Percentiles rank a stretch among this genome's conserved stretches.
Evolutionary conservation across 208 protist genomes (phyloP).

Genomic region (Acanthamoeba healyi): DNA sequence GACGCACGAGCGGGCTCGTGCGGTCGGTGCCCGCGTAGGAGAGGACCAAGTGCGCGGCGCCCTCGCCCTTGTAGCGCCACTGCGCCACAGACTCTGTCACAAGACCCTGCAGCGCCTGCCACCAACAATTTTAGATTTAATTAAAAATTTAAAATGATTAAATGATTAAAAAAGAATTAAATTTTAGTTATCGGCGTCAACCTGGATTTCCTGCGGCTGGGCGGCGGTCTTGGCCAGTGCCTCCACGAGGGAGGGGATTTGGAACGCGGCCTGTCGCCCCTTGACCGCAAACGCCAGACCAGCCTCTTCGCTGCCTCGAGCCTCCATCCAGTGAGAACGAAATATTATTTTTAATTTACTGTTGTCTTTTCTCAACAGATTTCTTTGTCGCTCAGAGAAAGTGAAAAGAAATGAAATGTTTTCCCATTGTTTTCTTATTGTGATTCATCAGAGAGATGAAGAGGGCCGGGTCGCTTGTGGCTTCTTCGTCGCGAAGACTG

Average conservation of each 20-base stretch:
- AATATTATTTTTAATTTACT: neutral
- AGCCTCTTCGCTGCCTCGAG: neutral
- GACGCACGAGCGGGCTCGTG: neutral
- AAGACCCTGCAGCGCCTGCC: neutral
- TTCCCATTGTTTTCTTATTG: too few relatives aligned
- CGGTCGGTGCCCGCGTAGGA: neutral
- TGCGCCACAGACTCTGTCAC: neutral
- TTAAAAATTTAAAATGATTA: neutral
- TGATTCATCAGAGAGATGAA: too few relatives aligned
- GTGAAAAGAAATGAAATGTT: too few relatives aligned
- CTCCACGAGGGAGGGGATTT: conserved; percentile 33
- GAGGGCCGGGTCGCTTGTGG: too few relatives aligned
- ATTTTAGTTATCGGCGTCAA: neutral
- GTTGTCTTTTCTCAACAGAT: conserved; percentile 31
- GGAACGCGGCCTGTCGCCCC: neutral
- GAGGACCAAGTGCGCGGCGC: conserved; percentile 63
- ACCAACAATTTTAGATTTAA: neutral
- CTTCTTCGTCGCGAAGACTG: too few relatives aligned
- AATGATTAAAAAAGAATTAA: neutral
- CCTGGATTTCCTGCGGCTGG: conserved; percentile 35
- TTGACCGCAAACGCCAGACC: neutral
- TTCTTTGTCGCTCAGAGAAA: too few relatives aligned
- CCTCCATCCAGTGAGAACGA: neutral
- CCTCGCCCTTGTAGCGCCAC: conserved; percentile 71
- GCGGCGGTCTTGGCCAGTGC: neutral